Conservation (phyloP, 805 yeast genomes). For the Ogataea kodamae region DNA sequence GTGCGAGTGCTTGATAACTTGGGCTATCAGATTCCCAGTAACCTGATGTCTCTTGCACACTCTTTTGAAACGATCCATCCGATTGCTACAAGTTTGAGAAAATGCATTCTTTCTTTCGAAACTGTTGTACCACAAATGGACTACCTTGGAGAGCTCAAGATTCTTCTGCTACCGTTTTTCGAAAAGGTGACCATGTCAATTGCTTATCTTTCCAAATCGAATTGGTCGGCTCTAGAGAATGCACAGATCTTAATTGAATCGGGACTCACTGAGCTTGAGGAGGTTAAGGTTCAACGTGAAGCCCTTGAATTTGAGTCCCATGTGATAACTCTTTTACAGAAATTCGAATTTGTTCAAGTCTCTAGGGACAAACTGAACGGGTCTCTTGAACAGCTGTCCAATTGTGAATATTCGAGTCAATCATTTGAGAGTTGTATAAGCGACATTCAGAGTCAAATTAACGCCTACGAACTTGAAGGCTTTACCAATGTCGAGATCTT, state of each 20-base stretch:
- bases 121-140: conserved; percentile 7
- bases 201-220: conserved; percentile 33
- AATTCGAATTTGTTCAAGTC: conserved; percentile 28
- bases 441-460: conserved; percentile 35
- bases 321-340: conserved; percentile 30
- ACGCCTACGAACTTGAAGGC: conserved; percentile 35
- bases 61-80: conserved; percentile 54
- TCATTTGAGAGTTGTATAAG: conserved; percentile 23
- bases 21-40: conserved; percentile 56
- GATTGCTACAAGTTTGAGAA: conserved; percentile 50
- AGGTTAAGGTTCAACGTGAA: conserved; percentile 31
- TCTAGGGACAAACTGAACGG: conserved; percentile 28
- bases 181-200: conserved; percentile 34
- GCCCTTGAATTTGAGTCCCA: conserved; percentile 32
- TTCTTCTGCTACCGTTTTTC: conserved; percentile 34
- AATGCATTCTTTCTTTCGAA: conserved; percentile 44
- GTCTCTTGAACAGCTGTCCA: conserved; percentile 24
- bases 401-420: conserved; percentile 25
- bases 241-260: conserved; percentile 45
- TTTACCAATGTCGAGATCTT: conserved; percentile 34
- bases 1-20: conserved; percentile 46
- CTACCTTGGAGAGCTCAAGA: conserved; percentile 38
- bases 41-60: conserved; percentile 44
- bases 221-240: conserved; percentile 53
- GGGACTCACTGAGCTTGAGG: conserved; percentile 21